Base-by-base conservation (phyloP, 148 eudicot species). In the Cornus kousa region DNA sequence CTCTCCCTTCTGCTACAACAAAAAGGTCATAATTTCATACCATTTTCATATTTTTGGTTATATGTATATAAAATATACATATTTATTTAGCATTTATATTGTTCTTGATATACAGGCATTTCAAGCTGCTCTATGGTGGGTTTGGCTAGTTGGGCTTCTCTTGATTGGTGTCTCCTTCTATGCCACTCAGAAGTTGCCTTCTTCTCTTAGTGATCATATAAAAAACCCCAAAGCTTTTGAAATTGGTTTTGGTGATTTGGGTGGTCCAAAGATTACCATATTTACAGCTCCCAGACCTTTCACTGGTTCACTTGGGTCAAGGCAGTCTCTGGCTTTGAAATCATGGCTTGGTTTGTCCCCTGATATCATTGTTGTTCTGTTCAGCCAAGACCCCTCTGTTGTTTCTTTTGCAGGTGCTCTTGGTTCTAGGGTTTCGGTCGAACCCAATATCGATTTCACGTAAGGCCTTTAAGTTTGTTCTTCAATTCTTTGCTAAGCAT, bases 331-430 rank as follows among this genome's bases (percentile, higher is more conserved):
- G 80, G 98, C 96, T 83, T 84, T 95, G 75, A 77, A 87, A 87
- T 95, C 98, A 81, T 95, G 98, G 98, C 93, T 95, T 75, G 92
- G 90, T 16, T 87, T 95, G 48, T 90, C 97, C 28, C 85, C 87
- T 67, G 77, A 87, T 69, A 71, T 93, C 67, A 79, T 69, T 83
- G 94, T 93, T 78, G 95, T 93, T 78, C 90, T 95, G 32, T 95
- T 93, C 83, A 88, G 95, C 72, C 87, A 89, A 73, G 80, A 95
- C 75, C 91, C 93, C 11, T 87, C 87, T 77, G 87, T 86, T 81
- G 76, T 77, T 67, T 77, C 87, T 74, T 88, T 93, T 77, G 95
- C 94, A 73, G 87, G 74, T 74, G 75, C 74, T 6, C 85, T 95
- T 79, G 90, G 91, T n/a, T 82, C 97, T 37, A 77, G 97, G 62